Evolutionary conservation across 2,329 filamentous ascomycete genomes (phyloP).

Genomic region (Epichloe sylvatica): DNA sequence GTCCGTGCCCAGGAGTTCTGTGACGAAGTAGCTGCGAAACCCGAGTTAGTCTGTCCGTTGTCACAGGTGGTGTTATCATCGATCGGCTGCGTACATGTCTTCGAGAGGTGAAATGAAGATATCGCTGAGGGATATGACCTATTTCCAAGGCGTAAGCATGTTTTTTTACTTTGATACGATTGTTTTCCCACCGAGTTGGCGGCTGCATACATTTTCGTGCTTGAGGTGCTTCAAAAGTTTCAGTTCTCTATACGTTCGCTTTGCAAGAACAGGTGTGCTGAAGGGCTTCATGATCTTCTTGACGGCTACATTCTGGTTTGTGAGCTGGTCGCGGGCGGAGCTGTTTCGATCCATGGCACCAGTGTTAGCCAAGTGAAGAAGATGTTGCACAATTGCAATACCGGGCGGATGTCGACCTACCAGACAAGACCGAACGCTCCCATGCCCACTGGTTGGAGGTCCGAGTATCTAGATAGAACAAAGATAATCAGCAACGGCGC

Average conservation of each 20-base stretch:
- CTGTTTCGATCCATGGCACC: conserved; percentile 30
- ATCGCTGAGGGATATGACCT: conserved; percentile 96
- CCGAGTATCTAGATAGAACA: conserved; percentile 59
- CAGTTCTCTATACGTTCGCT: conserved; percentile 92
- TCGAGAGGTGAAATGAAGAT: conserved; percentile 99
- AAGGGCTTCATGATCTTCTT: conserved; percentile 99
- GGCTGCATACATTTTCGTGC: conserved; percentile 74
- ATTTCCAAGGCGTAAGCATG: conserved; percentile 8
- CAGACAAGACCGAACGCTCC: conserved; percentile 96
- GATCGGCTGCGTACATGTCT: conserved; percentile 61
- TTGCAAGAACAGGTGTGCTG: conserved; percentile 95
- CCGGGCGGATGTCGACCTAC: conserved; percentile 36
- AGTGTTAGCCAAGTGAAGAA: not conserved
- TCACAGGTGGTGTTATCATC: conserved; percentile 3
- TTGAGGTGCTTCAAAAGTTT: conserved; percentile 93
- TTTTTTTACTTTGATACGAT: not conserved
- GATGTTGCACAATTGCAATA: not conserved
- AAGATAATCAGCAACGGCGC: not conserved
- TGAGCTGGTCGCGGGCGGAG: conserved; percentile 95
- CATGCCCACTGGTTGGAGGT: conserved; percentile 97
- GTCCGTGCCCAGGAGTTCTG: conserved; percentile 91
- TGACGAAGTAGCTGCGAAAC: conserved; percentile 74
- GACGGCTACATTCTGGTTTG: conserved; percentile 88
- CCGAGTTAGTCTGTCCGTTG: conserved; percentile 8
- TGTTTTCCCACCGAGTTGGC: not conserved